A percentile compares a stretch with the other conserved stretches of the same genome.
Conservation (phyloP, 225 moss, liverwort and hornwort species). For the Bryoerythrophyllum caledonicum region DNA sequence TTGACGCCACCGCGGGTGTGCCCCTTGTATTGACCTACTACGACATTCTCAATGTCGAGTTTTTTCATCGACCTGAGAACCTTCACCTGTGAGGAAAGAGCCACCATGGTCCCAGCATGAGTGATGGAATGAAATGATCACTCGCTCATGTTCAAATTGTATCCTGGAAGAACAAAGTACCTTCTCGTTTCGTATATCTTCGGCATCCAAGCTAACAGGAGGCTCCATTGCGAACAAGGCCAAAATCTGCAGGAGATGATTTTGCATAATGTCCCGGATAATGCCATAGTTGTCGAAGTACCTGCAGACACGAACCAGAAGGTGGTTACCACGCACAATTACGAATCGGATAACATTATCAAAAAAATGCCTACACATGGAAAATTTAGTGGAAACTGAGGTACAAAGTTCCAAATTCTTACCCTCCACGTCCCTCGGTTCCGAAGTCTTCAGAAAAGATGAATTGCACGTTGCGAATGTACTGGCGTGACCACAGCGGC, state of each 20-base stretch:
- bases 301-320: constrained; percentile 39
- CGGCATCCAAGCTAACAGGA: constrained; percentile 91
- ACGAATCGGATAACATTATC: neutral
- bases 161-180: constrained; percentile 26
- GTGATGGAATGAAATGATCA: neutral
- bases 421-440: constrained; percentile 95
- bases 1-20: constrained; percentile 78
- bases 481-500: constrained; percentile 92
- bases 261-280: constrained; percentile 97
- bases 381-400: neutral
- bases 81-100: constrained; percentile 65
- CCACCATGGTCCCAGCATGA: constrained; percentile 1
- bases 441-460: constrained; percentile 96
- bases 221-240: constrained; percentile 97
- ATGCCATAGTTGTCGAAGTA: constrained; percentile 95
- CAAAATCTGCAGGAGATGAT: constrained; percentile 92
- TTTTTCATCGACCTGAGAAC: constrained; percentile 86
- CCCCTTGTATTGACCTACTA: constrained; percentile 88
- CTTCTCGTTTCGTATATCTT: constrained; percentile 96
- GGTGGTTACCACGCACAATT: neutral
- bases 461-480: constrained; percentile 91
- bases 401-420: constrained; percentile 13
- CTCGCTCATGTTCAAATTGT: neutral
- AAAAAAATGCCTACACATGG: neutral
- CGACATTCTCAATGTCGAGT: constrained; percentile 64